Percentiles rank a stretch among this genome's conserved stretches.
These are phyloP conservation scores for Passiflora organensis DNA, from an alignment of 345 rosid species.

Conservation along the genomic window DNA sequence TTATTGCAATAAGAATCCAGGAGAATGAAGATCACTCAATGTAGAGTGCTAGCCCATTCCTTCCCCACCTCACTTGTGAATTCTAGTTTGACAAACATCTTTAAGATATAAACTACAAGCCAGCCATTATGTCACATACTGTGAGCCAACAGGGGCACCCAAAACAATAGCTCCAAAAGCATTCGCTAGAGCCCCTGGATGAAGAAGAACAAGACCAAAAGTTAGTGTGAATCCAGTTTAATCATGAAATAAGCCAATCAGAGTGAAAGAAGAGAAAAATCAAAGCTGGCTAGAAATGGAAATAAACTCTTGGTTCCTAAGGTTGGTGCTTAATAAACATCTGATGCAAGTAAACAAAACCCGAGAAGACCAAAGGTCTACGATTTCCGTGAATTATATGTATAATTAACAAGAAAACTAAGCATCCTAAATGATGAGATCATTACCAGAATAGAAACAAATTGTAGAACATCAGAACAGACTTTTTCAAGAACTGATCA, in stretches of 20 bases:
- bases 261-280: background rate
- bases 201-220: background rate
- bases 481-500: too few relatives aligned
- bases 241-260: background rate
- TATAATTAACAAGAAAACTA: too few relatives aligned
- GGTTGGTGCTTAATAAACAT: too few relatives aligned
- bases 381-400: too few relatives aligned
- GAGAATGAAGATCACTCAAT: too few relatives aligned
- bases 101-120: slow-evolving; percentile 1
- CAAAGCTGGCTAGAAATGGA: background rate
- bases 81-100: slow-evolving; percentile 15
- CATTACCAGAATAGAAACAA: too few relatives aligned
- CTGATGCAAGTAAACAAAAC: too few relatives aligned
- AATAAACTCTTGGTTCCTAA: background rate
- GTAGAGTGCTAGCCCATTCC: background rate
- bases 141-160: slow-evolving; percentile 76
- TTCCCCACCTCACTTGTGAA: slow-evolving; percentile 22
- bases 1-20: too few relatives aligned
- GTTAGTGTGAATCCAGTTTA: background rate
- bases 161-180: slow-evolving; percentile 73
- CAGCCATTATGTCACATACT: slow-evolving; percentile 41
- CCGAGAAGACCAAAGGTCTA: too few relatives aligned
- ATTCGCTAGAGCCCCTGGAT: slow-evolving; percentile 62
- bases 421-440: too few relatives aligned
- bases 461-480: too few relatives aligned